Evolutionary conservation across 345 rosid genomes (phyloP).

Genomic region (Aegle marmelos): DNA sequence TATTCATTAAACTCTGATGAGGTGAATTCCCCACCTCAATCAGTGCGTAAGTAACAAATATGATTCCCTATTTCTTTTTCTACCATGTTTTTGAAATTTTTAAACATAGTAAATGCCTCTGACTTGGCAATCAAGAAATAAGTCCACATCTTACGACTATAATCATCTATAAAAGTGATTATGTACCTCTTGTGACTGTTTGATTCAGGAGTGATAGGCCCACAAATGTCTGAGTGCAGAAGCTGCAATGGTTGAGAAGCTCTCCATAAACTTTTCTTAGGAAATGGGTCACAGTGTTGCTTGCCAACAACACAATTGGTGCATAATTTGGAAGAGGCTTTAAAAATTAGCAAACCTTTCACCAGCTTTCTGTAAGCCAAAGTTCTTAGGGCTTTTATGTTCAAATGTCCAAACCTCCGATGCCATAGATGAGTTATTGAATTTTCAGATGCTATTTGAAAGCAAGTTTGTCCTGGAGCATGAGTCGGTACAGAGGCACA

Average conservation of each 20-base stretch:
- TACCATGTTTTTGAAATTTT: background rate
- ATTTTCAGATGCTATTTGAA: background rate
- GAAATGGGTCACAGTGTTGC: background rate
- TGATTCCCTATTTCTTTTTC: background rate
- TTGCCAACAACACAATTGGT: background rate
- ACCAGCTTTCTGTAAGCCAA: background rate
- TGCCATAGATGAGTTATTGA: background rate
- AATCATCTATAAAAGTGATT: slow-evolving; percentile 11
- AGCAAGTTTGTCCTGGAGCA: background rate
- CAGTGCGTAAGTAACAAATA: background rate
- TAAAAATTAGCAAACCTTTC: background rate
- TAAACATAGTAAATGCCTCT: background rate
- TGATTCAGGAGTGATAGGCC: background rate
- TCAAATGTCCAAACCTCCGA: background rate
- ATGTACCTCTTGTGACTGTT: background rate
- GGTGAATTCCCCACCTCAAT: background rate
- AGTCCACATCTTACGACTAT: background rate
- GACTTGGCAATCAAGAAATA: background rate
- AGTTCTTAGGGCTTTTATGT: background rate
- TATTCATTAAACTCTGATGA: background rate
- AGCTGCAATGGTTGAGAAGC: background rate
- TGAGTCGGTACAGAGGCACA: background rate
- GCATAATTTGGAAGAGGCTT: background rate
- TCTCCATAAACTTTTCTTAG: background rate
- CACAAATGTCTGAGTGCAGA: background rate